Conservation (phyloP, 768 basidiomycete genomes). For the Suillus alpinus region DNA sequence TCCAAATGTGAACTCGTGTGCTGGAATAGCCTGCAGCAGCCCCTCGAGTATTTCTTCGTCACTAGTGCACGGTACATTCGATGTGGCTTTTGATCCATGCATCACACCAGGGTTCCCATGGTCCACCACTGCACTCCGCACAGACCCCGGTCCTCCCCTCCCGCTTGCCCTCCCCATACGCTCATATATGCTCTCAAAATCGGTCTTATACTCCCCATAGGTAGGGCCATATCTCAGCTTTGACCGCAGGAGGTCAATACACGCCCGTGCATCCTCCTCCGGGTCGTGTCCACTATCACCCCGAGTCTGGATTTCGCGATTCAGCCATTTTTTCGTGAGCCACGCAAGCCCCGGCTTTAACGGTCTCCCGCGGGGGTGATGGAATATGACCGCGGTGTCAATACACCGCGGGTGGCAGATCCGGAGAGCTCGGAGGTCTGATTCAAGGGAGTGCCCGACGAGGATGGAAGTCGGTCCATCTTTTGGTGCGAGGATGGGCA, state of each 20-base stretch:
- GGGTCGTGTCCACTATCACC: constrained; percentile 91
- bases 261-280: constrained; percentile 90
- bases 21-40: constrained; percentile 52
- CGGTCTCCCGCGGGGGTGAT: constrained; percentile 91
- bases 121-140: constrained; percentile 74
- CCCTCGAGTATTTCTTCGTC: constrained; percentile 82
- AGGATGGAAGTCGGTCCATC: constrained; percentile 66
- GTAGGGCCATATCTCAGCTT: constrained; percentile 76
- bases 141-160: constrained; percentile 38
- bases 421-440: constrained; percentile 86
- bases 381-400: constrained; percentile 87
- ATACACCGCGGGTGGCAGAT: constrained; percentile 84
- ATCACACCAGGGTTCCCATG: constrained; percentile 80
- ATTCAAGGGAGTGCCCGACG: constrained; percentile 93
- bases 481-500: constrained; percentile 57
- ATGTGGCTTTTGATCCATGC: constrained; percentile 83
- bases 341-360: constrained; percentile 96
- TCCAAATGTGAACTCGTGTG: constrained; percentile 82
- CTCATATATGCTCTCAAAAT: constrained; percentile 87
- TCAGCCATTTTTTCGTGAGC: constrained; percentile 93
- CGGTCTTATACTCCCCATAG: constrained; percentile 84
- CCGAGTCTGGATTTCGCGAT: constrained; percentile 80
- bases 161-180: constrained; percentile 60
- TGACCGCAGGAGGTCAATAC: constrained; percentile 76
- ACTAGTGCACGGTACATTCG: constrained; percentile 65